Evolutionary conservation across 2,329 filamentous ascomycete genomes (phyloP).

Genomic region (Fusarium liriodendri): DNA sequence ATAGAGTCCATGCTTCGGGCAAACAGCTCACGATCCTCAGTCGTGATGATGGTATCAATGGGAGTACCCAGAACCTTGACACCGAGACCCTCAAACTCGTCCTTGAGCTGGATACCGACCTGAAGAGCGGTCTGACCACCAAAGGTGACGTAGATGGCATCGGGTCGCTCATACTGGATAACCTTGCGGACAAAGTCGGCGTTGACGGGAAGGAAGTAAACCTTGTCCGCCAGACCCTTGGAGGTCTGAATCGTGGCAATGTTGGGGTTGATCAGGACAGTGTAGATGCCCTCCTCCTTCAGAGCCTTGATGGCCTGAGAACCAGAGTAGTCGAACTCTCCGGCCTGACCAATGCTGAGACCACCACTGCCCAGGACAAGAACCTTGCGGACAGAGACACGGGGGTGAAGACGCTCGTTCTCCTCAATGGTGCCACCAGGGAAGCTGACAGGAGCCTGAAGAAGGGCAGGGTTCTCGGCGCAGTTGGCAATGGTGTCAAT

Average conservation of each 20-base stretch:
- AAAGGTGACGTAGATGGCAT: slow-evolving; percentile 98
- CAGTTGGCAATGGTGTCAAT: slow-evolving; percentile 84
- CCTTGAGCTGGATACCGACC: slow-evolving; percentile 96
- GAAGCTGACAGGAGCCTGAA: slow-evolving; percentile 83
- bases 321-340: slow-evolving; percentile 98
- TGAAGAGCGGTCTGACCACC: slow-evolving; percentile 97
- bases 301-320: slow-evolving; percentile 98
- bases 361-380: slow-evolving; percentile 94
- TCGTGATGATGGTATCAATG: slow-evolving; percentile 98
- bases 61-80: slow-evolving; percentile 96
- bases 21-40: slow-evolving; percentile 97
- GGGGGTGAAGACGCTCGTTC: slow-evolving; percentile 80
- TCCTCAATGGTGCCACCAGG: slow-evolving; percentile 86
- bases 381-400: slow-evolving; percentile 91
- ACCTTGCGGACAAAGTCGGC: slow-evolving; percentile 98
- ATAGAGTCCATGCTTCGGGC: slow-evolving; percentile 99
- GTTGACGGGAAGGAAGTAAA: slow-evolving; percentile 97
- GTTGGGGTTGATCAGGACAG: slow-evolving; percentile 97
- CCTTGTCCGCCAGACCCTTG: slow-evolving; percentile 96
- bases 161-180: slow-evolving; percentile 92
- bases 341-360: slow-evolving; percentile 96
- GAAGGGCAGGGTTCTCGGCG: slow-evolving; percentile 72
- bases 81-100: slow-evolving; percentile 92
- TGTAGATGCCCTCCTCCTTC: slow-evolving; percentile 98
- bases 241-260: slow-evolving; percentile 99